Evolutionary conservation across 2,329 filamentous ascomycete species (phyloP), one percentile per base, ranked within the genome.

Genomic region (Aspergillus phoenicis): DNA sequence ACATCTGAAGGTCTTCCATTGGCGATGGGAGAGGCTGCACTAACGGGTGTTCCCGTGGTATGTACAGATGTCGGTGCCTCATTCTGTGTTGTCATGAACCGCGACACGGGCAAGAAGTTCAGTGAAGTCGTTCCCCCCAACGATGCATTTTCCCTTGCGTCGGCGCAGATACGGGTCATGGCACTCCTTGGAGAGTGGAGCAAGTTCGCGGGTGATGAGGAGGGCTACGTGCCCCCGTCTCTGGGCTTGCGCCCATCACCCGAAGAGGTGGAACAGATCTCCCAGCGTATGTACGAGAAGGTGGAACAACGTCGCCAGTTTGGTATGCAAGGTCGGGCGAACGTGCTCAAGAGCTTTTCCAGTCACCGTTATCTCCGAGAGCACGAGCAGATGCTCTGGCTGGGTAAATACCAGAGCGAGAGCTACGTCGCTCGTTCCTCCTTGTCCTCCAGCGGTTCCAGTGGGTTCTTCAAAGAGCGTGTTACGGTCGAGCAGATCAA

Each of bases 51-150:
- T 0, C 78, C 78, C 0, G 76, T 80, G 2, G 75, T 77, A 52
- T 76, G 74, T 54, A 78, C 75, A 10, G 75, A 77, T 26, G 76
- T 77, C 10, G 76, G 76, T n/a, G 75, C 76, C 17, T 77, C 76
- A 1, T 67, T 77, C 17, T 73, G 74, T 28, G 76, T 78, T 0
- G 68, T 77, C 2, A 78, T 71, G 30, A 75, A 78, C 47, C 73
- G 75, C 13, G 72, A 81, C 47, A 77, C 78, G 28, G 78, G 75
- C 60, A 75, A 80, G 3, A 75, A 80, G 8, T 88, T 85, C 75
- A 85, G 84, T 63, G 85, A 85, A 61, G 84, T 88, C 6, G 85
- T 88, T 2, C 83, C 86, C 5, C 86, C 86, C 1, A 89, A 88
- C 65, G 86, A 89, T 70, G 81, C 85, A 7, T 80, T 81, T 43